Conservation (phyloP, 2,329 filamentous ascomycete genomes). For the Cytospora mali region DNA sequence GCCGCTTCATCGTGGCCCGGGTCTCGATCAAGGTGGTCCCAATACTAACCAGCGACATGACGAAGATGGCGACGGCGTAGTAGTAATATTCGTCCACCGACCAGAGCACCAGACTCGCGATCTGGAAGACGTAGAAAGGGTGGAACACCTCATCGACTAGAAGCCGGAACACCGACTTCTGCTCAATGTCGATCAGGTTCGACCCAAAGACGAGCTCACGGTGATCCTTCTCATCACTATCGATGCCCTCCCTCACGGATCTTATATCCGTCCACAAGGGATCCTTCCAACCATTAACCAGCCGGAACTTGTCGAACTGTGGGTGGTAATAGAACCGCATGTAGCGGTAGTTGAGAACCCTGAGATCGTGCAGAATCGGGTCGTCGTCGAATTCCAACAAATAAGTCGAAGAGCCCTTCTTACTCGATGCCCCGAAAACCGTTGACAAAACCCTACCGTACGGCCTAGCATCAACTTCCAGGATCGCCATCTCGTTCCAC, state of each 20-base stretch:
- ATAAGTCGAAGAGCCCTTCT: conserved; percentile 49
- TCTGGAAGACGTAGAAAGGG: conserved; percentile 97
- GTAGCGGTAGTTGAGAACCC: conserved; percentile 88
- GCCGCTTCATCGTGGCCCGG: conserved; percentile 83
- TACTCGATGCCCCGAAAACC: conserved; percentile 69
- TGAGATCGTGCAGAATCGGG: conserved; percentile 73
- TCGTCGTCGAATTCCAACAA: conserved; percentile 70
- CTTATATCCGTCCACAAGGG: conserved; percentile 82
- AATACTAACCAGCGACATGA: conserved; percentile 93
- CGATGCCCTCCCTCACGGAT: conserved; percentile 75
- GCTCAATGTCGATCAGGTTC: conserved; percentile 90
- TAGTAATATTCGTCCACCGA: conserved; percentile 97
- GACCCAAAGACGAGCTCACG: conserved; percentile 85
- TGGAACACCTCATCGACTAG: conserved; percentile 94
- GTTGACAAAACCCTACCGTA: conserved; percentile 61
- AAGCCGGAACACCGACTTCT: conserved; percentile 81
- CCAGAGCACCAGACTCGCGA: conserved; percentile 92
- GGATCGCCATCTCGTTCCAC: conserved; percentile 89
- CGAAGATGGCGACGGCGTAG: conserved; percentile 91
- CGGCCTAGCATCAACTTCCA: conserved; percentile 60
- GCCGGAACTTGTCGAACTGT: conserved; percentile 81
- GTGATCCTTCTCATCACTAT: conserved; percentile 82
- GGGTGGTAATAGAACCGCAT: conserved; percentile 92
- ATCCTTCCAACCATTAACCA: conserved; percentile 92
- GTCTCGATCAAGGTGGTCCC: conserved; percentile 88